phyloP scores from a whole-genome alignment of 208 protist species.

The Acanthamoeba lugdunensis region DNA sequence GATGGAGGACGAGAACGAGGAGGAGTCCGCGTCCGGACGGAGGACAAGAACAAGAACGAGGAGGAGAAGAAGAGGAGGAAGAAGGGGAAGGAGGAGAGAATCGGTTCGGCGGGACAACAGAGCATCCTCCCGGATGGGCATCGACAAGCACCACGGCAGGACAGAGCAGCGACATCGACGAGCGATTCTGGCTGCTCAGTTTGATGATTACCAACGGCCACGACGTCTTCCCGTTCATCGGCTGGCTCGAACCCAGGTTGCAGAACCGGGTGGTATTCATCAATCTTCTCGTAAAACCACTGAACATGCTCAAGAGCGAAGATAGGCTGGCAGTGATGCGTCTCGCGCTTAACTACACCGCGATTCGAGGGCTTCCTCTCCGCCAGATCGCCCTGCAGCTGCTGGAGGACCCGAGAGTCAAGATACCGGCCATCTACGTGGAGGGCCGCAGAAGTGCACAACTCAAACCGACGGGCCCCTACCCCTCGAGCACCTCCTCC shows the following conservation, averaged over 20 bases:
- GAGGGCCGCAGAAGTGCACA: neutral
- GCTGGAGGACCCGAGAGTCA: neutral
- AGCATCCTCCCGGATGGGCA: neutral
- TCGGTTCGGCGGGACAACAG: neutral
- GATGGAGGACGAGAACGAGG: too few relatives aligned
- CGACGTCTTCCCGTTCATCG: neutral
- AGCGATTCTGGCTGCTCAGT: neutral
- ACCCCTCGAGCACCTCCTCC: neutral
- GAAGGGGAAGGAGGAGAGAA: neutral
- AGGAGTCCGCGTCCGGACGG: too few relatives aligned
- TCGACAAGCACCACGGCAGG: neutral
- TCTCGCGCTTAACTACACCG: neutral
- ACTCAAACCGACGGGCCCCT: neutral
- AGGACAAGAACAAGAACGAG: too few relatives aligned
- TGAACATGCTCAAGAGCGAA: neutral
- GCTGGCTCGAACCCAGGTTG: neutral
- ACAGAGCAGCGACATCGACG: neutral
- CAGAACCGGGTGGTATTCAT: neutral
- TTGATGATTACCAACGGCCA: constrained; percentile 9
- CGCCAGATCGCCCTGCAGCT: neutral
- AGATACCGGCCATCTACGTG: neutral
- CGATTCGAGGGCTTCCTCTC: constrained; percentile 1
- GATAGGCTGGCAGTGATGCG: neutral
- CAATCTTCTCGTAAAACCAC: neutral
- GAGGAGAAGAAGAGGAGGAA: too few relatives aligned